These are phyloP conservation scores for Chaetomium strumarium DNA, from an alignment of 2,329 filamentous ascomycete species.

Conservation along the genomic window DNA sequence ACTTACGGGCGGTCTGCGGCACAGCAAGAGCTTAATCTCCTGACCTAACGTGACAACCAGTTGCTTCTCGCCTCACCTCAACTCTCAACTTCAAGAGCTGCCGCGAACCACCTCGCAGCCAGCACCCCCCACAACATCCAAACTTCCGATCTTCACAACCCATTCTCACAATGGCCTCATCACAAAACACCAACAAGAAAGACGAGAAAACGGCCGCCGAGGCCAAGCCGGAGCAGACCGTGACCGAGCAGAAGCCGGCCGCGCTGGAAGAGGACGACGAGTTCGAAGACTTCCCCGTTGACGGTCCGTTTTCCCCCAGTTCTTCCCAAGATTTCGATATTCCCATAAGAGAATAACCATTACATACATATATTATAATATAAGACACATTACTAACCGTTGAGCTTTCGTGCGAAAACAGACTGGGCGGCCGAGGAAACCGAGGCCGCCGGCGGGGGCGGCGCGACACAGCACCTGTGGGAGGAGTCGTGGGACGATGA, in stretches of 20 bases:
- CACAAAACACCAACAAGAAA: slow-evolving; percentile 24
- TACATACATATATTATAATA: too few species aligned
- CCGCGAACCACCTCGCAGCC: neutral
- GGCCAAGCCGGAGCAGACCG: slow-evolving; percentile 40
- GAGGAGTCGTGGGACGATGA: slow-evolving; percentile 99
- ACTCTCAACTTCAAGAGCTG: too few species aligned
- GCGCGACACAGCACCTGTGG: slow-evolving; percentile 76
- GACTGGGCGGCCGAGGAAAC: slow-evolving; percentile 93
- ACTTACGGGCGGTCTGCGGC: too few species aligned
- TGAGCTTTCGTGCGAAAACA: slow-evolving; percentile 34
- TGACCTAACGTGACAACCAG: neutral
- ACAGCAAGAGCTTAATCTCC: too few species aligned
- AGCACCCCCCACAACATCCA: neutral
- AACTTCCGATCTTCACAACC: neutral
- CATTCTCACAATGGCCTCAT: slow-evolving; percentile 10
- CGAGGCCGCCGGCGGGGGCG: slow-evolving; percentile 66
- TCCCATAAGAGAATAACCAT: too few species aligned
- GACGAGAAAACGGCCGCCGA: slow-evolving; percentile 37
- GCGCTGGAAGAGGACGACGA: slow-evolving; percentile 95
- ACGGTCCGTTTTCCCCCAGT: slow-evolving; percentile 58
- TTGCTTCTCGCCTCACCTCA: neutral
- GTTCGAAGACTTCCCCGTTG: slow-evolving; percentile 97
- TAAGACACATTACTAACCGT: too few species aligned
- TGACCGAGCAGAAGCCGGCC: slow-evolving; percentile 58
- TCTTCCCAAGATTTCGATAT: too few species aligned